phyloP scores from a whole-genome alignment of 768 basidiomycete species.

The Termitomyces sp. region DNA sequence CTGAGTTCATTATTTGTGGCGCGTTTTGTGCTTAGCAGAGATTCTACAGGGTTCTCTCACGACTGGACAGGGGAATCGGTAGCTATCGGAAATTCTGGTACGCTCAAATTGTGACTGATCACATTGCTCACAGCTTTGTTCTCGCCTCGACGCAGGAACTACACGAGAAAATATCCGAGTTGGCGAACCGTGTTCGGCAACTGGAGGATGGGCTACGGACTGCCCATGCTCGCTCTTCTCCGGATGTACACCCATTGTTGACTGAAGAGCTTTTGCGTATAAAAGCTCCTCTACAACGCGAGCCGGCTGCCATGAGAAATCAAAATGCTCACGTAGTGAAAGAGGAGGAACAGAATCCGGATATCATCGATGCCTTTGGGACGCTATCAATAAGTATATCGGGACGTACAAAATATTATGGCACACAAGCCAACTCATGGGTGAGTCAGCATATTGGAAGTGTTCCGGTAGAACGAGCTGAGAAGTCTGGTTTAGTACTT shows the following conservation, averaged over 20 bases:
- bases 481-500: slow-evolving; percentile 51
- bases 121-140: slow-evolving; percentile 52
- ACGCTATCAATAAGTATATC: slow-evolving; percentile 70
- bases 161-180: slow-evolving; percentile 77
- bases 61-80: slow-evolving; percentile 82
- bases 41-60: slow-evolving; percentile 61
- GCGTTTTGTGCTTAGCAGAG: background rate
- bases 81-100: slow-evolving; percentile 10
- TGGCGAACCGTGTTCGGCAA: slow-evolving; percentile 69
- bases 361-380: slow-evolving; percentile 78
- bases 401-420: slow-evolving; percentile 73
- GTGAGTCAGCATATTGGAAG: slow-evolving; percentile 34
- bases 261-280: slow-evolving; percentile 69
- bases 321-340: slow-evolving; percentile 34
- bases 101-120: background rate
- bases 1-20: background rate
- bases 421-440: slow-evolving; percentile 75
- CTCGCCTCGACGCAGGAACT: slow-evolving; percentile 78
- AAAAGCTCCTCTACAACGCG: slow-evolving; percentile 74
- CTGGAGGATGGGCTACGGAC: slow-evolving; percentile 68
- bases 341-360: slow-evolving; percentile 61
- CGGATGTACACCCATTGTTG: slow-evolving; percentile 63
- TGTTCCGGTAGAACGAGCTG: slow-evolving; percentile 6
- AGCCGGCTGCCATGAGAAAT: slow-evolving; percentile 43
- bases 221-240: slow-evolving; percentile 54